phyloP scores from a whole-genome alignment of 345 rosid species.

The Nasturtium officinale region DNA sequence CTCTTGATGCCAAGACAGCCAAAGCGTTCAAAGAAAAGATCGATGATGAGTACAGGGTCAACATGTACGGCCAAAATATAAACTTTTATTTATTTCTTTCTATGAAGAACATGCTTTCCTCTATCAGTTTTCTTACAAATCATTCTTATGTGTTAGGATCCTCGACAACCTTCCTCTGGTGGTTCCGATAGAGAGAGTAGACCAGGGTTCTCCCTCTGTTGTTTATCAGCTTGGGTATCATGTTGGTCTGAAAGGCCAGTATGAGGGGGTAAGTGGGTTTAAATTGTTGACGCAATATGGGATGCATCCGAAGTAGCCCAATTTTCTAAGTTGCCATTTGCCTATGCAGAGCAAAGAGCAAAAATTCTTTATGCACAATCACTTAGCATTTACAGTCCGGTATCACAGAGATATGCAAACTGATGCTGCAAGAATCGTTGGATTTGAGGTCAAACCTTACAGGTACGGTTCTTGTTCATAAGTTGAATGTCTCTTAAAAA shows the following conservation, averaged over 20 bases:
- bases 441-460: constrained; percentile 95
- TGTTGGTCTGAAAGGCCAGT: constrained; percentile 93
- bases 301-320: constrained; percentile 10
- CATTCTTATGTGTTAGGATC: constrained; percentile 63
- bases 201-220: constrained; percentile 66
- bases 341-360: constrained; percentile 80
- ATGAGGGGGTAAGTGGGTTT: constrained; percentile 69
- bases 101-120: not conserved
- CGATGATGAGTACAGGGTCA: constrained; percentile 88
- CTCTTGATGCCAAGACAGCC: constrained; percentile 63
- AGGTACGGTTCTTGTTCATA: constrained; percentile 53
- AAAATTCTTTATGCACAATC: constrained; percentile 89
- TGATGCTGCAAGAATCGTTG: constrained; percentile 88
- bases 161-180: constrained; percentile 98
- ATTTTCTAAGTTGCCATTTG: constrained; percentile 35
- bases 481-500: not conserved
- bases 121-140: constrained; percentile 16
- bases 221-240: constrained; percentile 94
- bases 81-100: not conserved
- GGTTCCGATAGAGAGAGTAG: constrained; percentile 74
- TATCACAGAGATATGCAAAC: constrained; percentile 76
- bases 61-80: constrained; percentile 61
- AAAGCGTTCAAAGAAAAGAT: constrained; percentile 92
- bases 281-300: not conserved
- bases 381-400: constrained; percentile 84